Percentiles rank a stretch among this genome's conserved stretches.
These are phyloP conservation scores for Candida maris DNA, from an alignment of 805 yeast genomes.

Conservation along the genomic window DNA sequence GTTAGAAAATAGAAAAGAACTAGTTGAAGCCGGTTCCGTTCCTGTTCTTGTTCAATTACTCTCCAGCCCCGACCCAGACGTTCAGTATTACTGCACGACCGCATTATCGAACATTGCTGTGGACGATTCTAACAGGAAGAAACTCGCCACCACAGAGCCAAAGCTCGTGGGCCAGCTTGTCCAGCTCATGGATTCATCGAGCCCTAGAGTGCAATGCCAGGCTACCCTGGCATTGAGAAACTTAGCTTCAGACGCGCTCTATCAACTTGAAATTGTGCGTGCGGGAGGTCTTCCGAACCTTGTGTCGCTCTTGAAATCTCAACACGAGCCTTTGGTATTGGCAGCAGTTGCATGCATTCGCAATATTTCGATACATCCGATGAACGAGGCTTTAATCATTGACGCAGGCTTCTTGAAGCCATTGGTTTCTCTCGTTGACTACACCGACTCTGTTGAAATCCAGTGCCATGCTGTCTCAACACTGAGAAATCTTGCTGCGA, in stretches of 20 bases:
- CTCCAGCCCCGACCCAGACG: slow-evolving; percentile 88
- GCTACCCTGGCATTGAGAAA: slow-evolving; percentile 95
- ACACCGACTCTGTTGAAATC: slow-evolving; percentile 87
- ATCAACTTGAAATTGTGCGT: slow-evolving; percentile 92
- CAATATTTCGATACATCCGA: slow-evolving; percentile 93
- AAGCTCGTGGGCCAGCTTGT: slow-evolving; percentile 85
- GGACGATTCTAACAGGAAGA: slow-evolving; percentile 85
- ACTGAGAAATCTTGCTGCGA: slow-evolving; percentile 91
- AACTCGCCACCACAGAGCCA: slow-evolving; percentile 88
- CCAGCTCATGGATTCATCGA: slow-evolving; percentile 84
- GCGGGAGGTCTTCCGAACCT: slow-evolving; percentile 94
- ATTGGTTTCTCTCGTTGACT: slow-evolving; percentile 77
- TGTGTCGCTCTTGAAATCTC: slow-evolving; percentile 83
- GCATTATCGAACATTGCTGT: slow-evolving; percentile 97
- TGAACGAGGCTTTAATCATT: slow-evolving; percentile 91
- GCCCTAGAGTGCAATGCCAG: slow-evolving; percentile 96
- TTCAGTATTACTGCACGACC: slow-evolving; percentile 97
- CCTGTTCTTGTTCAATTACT: slow-evolving; percentile 89
- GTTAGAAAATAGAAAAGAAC: slow-evolving; percentile 90
- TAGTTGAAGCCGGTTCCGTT: slow-evolving; percentile 97
- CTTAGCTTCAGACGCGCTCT: slow-evolving; percentile 91
- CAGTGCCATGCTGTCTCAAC: slow-evolving; percentile 98
- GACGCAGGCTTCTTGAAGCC: slow-evolving; percentile 97
- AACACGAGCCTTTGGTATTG: slow-evolving; percentile 85
- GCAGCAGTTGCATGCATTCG: slow-evolving; percentile 99